A percentile compares a stretch with the other conserved stretches of the same genome.
phyloP scores from a whole-genome alignment of 2,329 filamentous ascomycete species.

The Aspergillus sp. region DNA sequence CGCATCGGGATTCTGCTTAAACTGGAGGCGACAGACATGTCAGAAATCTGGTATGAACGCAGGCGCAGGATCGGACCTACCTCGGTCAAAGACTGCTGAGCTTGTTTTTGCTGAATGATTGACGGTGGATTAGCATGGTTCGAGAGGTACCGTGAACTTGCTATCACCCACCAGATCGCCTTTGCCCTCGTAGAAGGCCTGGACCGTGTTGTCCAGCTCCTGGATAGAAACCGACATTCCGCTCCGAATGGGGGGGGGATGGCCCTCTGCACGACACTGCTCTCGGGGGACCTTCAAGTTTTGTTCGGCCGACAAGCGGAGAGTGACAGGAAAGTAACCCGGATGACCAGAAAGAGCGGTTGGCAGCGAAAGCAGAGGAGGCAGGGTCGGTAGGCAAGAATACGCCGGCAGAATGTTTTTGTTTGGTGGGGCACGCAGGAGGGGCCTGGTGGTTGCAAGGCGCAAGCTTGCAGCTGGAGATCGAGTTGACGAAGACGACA shows the following conservation, averaged over 20 bases:
- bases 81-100: conserved; percentile 86
- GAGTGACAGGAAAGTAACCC: no score
- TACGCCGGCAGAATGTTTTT: no score
- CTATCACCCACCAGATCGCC: conserved; percentile 66
- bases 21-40: conserved; percentile 46
- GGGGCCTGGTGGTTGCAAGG: no score
- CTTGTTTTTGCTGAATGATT: conserved; percentile 76
- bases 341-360: no score
- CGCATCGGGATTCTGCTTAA: conserved; percentile 97
- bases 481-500: no score
- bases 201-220: conserved; percentile 94
- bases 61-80: conserved; percentile 40
- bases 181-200: conserved; percentile 93
- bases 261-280: conserved; percentile 16
- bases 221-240: conserved; percentile 64
- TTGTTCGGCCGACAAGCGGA: no score
- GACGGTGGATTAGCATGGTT: conserved; percentile 28
- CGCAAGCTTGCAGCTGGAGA: no score
- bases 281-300: neutral
- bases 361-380: no score
- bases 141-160: neutral
- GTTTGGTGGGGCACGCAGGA: no score
- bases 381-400: no score
- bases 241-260: conserved; percentile 23
- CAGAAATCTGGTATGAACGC: conserved; percentile 2